Percentiles rank a stretch among this genome's conserved stretches.
phyloP scores from a whole-genome alignment of 768 basidiomycete species.

The Boletus rufocinnamomeus region DNA sequence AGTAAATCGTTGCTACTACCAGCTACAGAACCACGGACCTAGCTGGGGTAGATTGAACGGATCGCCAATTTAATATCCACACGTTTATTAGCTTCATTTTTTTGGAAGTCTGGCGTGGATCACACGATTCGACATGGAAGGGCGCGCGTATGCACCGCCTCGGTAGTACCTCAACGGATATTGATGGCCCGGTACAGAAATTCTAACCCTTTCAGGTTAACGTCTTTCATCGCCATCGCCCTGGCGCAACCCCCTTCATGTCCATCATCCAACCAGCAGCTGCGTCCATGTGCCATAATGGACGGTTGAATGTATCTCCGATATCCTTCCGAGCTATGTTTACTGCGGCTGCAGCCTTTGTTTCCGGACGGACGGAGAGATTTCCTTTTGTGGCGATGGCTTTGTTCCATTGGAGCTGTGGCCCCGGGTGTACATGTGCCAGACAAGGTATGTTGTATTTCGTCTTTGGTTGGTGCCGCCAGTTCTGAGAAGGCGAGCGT shows the following conservation, averaged over 20 bases:
- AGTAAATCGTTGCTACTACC: not conserved
- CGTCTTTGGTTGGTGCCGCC: not conserved
- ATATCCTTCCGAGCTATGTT: too few relatives aligned
- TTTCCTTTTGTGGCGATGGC: slow-evolving; percentile 10
- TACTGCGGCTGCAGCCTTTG: too few relatives aligned
- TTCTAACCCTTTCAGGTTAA: too few relatives aligned
- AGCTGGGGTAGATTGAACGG: not conserved
- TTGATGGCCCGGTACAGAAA: too few relatives aligned
- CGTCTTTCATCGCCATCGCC: not conserved
- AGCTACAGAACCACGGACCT: not conserved
- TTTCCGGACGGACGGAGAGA: too few relatives aligned
- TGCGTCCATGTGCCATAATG: too few relatives aligned
- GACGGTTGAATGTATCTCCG: too few relatives aligned
- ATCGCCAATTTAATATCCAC: not conserved
- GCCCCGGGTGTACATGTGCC: not conserved
- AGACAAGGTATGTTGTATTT: slow-evolving; percentile 6
- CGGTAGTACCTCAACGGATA: too few relatives aligned
- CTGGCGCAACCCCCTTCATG: too few relatives aligned
- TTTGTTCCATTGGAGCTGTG: slow-evolving; percentile 13
- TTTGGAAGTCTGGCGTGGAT: not conserved
- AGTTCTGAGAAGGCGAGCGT: not conserved
- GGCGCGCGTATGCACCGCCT: too few relatives aligned
- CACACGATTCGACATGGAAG: not conserved
- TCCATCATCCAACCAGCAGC: too few relatives aligned
- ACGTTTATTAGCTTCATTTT: not conserved